These are phyloP conservation scores for Phialocephala subalpina DNA, from an alignment of 2,329 filamentous ascomycete genomes.

Conservation along the genomic window DNA sequence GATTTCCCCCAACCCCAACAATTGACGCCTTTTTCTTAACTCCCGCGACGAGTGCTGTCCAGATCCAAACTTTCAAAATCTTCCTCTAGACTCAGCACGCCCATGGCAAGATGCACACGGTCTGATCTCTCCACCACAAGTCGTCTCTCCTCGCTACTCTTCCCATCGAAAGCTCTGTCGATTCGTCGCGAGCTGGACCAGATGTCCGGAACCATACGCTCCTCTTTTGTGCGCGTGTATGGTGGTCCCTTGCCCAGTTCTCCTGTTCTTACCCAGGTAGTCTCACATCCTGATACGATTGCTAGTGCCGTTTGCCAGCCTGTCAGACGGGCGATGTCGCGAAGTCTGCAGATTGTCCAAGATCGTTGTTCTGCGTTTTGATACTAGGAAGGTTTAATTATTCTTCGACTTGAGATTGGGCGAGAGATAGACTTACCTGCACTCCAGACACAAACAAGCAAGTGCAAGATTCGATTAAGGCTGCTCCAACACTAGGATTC, in stretches of 20 bases:
- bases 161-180: conserved; percentile 58
- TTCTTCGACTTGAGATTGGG: not conserved
- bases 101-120: conserved; percentile 78
- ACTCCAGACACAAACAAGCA: conserved; percentile 88
- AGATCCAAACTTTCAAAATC: conserved; percentile 73
- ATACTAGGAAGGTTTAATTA: conserved; percentile 58
- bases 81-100: conserved; percentile 78
- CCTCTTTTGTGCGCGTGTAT: conserved; percentile 63
- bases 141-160: conserved; percentile 54
- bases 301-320: conserved; percentile 87
- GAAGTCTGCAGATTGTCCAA: conserved; percentile 79
- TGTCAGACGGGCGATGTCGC: conserved; percentile 79
- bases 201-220: conserved; percentile 47
- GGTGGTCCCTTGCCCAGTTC: conserved; percentile 78
- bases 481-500: conserved; percentile 80
- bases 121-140: conserved; percentile 70
- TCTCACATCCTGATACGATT: conserved; percentile 86
- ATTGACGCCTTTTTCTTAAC: not conserved
- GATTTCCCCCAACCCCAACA: not conserved
- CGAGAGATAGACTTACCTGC: conserved; percentile 55
- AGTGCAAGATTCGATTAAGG: conserved; percentile 83
- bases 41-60: not conserved
- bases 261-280: conserved; percentile 79
- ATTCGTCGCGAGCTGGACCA: conserved; percentile 60
- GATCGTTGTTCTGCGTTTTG: conserved; percentile 74